These are phyloP conservation scores for Zygotorulaspora mrakii DNA, from an alignment of 1,139 yeast species.

Conservation along the genomic window DNA sequence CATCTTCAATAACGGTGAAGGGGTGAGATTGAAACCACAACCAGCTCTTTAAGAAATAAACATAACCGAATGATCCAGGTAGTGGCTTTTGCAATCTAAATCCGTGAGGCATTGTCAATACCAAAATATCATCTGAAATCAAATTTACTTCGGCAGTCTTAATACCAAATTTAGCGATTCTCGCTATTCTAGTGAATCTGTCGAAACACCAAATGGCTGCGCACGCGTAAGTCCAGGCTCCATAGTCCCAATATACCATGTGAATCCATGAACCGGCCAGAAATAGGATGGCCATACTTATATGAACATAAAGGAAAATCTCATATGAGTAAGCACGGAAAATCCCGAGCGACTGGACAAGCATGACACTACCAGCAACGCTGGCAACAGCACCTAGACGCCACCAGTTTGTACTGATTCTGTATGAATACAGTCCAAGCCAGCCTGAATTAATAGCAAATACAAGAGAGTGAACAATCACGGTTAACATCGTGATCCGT, in stretches of 20 bases:
- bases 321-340: conserved; percentile 60
- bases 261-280: conserved; percentile 60
- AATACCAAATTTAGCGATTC: conserved; percentile 49
- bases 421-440: conserved; percentile 41
- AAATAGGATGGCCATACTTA: conserved; percentile 52
- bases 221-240: conserved; percentile 47
- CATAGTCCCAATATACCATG: conserved; percentile 41
- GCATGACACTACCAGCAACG: conserved; percentile 42
- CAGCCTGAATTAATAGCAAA: conserved; percentile 25
- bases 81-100: conserved; percentile 40
- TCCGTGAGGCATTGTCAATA: conserved; percentile 41
- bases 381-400: conserved; percentile 55
- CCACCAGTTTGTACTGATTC: conserved; percentile 39
- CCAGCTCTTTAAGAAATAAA: conserved; percentile 49
- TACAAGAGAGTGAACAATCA: conserved; percentile 31
- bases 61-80: conserved; percentile 64
- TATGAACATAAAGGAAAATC: conserved; percentile 53
- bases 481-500: conserved; percentile 36
- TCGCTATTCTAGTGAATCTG: conserved; percentile 47
- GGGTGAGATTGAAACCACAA: conserved; percentile 70
- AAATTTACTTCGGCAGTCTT: conserved; percentile 47
- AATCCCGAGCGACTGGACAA: conserved; percentile 44
- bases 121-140: conserved; percentile 46
- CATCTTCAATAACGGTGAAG: conserved; percentile 47
- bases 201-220: conserved; percentile 64